Evolutionary conservation across 495 filamentous ascomycete species (phyloP), one percentile per base, ranked within the genome.

Genomic region (Xylaria castorea): DNA sequence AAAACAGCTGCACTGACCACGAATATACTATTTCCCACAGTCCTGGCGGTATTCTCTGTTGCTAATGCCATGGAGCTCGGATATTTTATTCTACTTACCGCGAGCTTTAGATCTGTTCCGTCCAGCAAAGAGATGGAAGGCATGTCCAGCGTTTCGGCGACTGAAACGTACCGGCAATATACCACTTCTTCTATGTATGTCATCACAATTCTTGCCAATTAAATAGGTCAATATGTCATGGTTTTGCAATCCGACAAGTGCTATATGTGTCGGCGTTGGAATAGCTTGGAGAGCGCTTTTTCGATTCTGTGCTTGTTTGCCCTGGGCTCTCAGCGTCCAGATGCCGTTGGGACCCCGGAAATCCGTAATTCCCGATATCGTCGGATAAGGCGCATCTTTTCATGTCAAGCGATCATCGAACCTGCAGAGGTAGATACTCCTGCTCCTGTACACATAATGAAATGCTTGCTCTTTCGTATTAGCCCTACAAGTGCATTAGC

Each of bases 141-240:
- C 25, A 66, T 20, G 25, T 32, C 25, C 2, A 27, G 27, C n/a
- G 12, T 25, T 9, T 66, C 22, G 5, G 5, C 42, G 16, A 66
- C 18, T n/a, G n/a, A 38, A 30, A 77, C 77, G 72, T 58, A 83
- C 83, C 22, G 84, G 81, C 36, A 80, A 51, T 20, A 85, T 84
- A 5, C 84, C 84, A 68, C 82, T 85, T 71, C 73, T 80, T 32
- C 84, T 77, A 66, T 86, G 83, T 36, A 85, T 73, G 0, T 81
- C 83, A 70, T 87, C 83, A 74, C 83, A 85, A 72, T 86, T 85
- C 71, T 85, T 82, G 74, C 82, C 84, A 46, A 86, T 71, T 32
- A 85, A 66, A 71, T 84, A 81, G 71, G 83, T 85, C 58, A 85
- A 48, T 2, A 84, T 66, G 12, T 80, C 82, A 2, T 71, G 74